Evolutionary conservation across 306 rosid genomes (phyloP).

Genomic region (Begonia fuchsioides): DNA sequence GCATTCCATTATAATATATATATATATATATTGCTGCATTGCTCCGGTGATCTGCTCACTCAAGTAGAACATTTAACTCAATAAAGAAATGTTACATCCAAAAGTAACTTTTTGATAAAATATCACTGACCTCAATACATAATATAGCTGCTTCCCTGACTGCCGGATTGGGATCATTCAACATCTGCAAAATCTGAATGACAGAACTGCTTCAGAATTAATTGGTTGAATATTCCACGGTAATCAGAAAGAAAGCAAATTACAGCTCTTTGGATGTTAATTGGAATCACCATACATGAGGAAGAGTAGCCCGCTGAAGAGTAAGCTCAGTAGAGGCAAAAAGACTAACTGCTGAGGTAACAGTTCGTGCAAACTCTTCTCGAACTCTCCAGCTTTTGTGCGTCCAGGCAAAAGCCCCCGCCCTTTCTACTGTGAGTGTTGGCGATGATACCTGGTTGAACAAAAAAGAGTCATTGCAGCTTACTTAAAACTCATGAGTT

Average conservation of each 20-base stretch:
- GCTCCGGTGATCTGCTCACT: too few species aligned
- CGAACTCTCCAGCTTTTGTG: slow-evolving; percentile 97
- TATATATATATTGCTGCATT: too few species aligned
- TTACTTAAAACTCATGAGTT: too few species aligned
- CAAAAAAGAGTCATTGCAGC: too few species aligned
- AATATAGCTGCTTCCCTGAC: slow-evolving; percentile 87
- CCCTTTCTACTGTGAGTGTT: slow-evolving; percentile 92
- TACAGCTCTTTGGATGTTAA: not conserved
- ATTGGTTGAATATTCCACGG: too few species aligned
- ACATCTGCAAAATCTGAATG: slow-evolving; percentile 80
- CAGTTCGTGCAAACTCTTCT: slow-evolving; percentile 93
- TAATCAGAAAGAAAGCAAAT: too few species aligned
- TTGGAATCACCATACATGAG: slow-evolving; percentile 45
- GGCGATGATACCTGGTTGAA: slow-evolving; percentile 78
- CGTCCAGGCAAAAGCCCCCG: slow-evolving; percentile 91
- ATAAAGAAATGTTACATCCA: too few species aligned
- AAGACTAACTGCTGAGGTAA: slow-evolving; percentile 84
- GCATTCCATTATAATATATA: too few species aligned
- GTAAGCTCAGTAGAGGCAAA: slow-evolving; percentile 89
- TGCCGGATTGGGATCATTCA: slow-evolving; percentile 76
- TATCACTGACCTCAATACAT: slow-evolving; percentile 71
- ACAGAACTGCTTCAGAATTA: slow-evolving; percentile 2
- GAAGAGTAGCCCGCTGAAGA: slow-evolving; percentile 85
- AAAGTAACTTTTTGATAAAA: not conserved
- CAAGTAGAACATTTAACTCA: too few species aligned